Evolutionary conservation across 768 basidiomycete genomes (phyloP), one percentile per base, ranked within the genome.

Genomic region (Dentipellis fragilis): DNA sequence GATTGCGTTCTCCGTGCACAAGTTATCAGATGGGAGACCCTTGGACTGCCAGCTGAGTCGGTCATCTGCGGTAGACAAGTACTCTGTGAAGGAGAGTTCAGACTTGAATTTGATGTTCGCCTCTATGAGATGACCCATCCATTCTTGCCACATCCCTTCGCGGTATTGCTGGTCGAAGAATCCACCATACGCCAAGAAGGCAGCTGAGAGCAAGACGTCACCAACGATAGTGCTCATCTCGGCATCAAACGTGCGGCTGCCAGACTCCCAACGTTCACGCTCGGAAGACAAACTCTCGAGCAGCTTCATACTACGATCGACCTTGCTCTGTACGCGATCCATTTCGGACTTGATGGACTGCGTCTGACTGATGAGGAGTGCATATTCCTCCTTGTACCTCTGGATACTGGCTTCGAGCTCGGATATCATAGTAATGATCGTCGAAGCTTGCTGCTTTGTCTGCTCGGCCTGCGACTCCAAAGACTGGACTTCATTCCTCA

Each of bases 151-250:
- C 90, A 96, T 94, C 57, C 84, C 80, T 69, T 97, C 93, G 58
- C 96, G 90, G 72, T 97, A 95, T 66, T 92, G 87, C 68, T 99
- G 96, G 68, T 99, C 96, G 68, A 98, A 99, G 82, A 93, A 98
- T 52, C 96, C 96, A 19, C 89, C 86, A 63, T 99, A 99, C 1
- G 96, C 94, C 57, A 98, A 72, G 82, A 97, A 98, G 0, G 91
- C 96, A 1, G 95, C 88, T 42, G 95, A 96, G 37, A 98, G 78
- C 34, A 99, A 72, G 47, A 97, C 94, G 67, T 99, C 95, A 22
- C 96, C 96, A 37, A 94, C 92, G 59, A 98, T 94, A 45, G 96
- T 99, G 67, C 91, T 88, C 95, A 98, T 98, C 69, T 98, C 95
- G 1, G 85, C 82, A 64, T 97, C 96, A 67, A 99, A 99, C 0